Conservation (phyloP, 768 basidiomycete species). For the Tricholoma hemisulphureum region DNA sequence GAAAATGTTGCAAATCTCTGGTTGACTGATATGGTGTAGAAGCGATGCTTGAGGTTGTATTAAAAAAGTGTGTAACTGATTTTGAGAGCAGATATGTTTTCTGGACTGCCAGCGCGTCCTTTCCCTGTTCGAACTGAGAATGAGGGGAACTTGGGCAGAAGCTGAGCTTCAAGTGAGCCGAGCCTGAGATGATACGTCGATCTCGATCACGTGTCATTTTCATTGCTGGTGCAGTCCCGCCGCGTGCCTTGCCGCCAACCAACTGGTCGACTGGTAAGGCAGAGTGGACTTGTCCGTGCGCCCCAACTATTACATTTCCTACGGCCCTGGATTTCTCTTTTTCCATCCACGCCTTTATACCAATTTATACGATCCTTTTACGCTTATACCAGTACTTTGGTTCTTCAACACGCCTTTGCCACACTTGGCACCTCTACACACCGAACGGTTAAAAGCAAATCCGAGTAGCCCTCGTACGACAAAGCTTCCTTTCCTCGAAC, state of each 20-base stretch:
- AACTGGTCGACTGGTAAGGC: slow-evolving; percentile 4
- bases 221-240: background rate
- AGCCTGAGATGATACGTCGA: too few species aligned
- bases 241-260: background rate
- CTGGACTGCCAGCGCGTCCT: background rate
- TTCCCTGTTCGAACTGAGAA: background rate
- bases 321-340: slow-evolving; percentile 2
- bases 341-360: slow-evolving; percentile 6
- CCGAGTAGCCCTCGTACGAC: background rate
- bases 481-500: background rate
- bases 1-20: background rate
- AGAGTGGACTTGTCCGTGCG: background rate
- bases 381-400: slow-evolving; percentile 9
- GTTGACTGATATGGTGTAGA: background rate
- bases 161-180: background rate
- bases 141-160: background rate
- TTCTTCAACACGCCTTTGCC: slow-evolving; percentile 18
- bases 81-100: background rate
- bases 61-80: background rate
- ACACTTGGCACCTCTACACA: slow-evolving; percentile 2
- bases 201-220: slow-evolving; percentile 4
- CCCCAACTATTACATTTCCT: slow-evolving; percentile 1
- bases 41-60: background rate
- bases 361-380: slow-evolving; percentile 5
- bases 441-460: slow-evolving; percentile 6